Evolutionary conservation across 2,329 filamentous ascomycete genomes (phyloP).

Genomic region (Claviceps pazoutovae): DNA sequence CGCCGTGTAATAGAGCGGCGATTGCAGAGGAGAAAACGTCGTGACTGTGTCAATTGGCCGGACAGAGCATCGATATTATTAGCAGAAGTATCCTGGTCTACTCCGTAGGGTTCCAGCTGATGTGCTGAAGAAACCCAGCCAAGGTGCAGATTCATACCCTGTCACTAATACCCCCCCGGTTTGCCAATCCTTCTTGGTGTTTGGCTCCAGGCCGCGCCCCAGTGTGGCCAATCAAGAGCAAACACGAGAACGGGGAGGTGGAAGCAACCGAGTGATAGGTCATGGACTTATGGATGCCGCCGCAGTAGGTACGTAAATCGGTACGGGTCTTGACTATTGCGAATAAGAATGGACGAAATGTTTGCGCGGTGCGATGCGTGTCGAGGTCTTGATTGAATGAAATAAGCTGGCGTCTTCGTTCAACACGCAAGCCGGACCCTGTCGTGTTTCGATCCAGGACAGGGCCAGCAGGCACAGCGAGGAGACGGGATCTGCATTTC

Average conservation of each 20-base stretch:
- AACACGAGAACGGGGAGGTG: not conserved
- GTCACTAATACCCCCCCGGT: not conserved
- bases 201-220: not conserved
- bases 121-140: not conserved
- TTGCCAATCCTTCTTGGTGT: not conserved
- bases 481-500: too few relatives aligned
- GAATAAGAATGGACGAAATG: not conserved
- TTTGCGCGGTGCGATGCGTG: not conserved
- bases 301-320: not conserved
- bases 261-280: not conserved
- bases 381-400: too few relatives aligned
- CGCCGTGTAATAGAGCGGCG: not conserved
- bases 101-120: not conserved
- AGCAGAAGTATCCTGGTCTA: not conserved
- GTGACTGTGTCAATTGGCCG: not conserved
- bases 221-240: slow-evolving; percentile 1
- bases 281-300: too few relatives aligned
- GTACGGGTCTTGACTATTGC: not conserved
- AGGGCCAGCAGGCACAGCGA: too few relatives aligned
- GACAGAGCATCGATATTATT: not conserved
- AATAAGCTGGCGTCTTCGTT: too few relatives aligned
- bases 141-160: not conserved
- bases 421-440: too few relatives aligned
- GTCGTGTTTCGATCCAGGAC: too few relatives aligned
- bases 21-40: not conserved